These are phyloP conservation scores for Hydrangea macrophylla DNA, from an alignment of 148 eudicot genomes.

Conservation along the genomic window DNA sequence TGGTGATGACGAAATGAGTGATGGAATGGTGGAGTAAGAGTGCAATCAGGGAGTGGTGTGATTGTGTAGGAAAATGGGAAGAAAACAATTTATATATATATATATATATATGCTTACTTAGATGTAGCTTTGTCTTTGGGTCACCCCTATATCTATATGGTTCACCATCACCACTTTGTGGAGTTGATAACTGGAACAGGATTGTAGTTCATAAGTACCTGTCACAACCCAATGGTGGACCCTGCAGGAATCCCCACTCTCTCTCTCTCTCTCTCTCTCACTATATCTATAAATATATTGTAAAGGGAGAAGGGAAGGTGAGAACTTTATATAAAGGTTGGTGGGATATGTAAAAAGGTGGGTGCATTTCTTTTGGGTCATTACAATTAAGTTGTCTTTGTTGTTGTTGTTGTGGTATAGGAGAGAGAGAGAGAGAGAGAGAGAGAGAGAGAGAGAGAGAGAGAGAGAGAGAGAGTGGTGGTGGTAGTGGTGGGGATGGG, in stretches of 20 bases:
- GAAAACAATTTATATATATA: too few relatives aligned
- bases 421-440: too few relatives aligned
- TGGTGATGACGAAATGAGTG: constrained; percentile 70
- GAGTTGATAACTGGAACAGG: constrained; percentile 29
- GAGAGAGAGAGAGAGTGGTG: too few relatives aligned
- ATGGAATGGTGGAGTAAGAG: constrained; percentile 66
- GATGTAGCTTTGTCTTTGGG: constrained; percentile 44
- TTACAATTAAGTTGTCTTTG: too few relatives aligned
- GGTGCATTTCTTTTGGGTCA: constrained; percentile 25
- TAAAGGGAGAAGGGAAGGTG: background rate
- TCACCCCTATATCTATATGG: constrained; percentile 32
- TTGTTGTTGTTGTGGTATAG: too few relatives aligned
- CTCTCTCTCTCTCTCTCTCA: constrained; percentile 9
- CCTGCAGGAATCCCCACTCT: constrained; percentile 18
- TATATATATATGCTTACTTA: constrained; percentile 29
- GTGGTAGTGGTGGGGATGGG: constrained; percentile 45
- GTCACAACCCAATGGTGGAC: constrained; percentile 52
- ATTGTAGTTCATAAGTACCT: constrained; percentile 56
- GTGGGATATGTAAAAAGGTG: constrained; percentile 30
- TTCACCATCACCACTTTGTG: constrained; percentile 22
- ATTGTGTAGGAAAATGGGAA: constrained; percentile 26
- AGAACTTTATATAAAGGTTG: constrained; percentile 17
- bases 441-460: too few relatives aligned
- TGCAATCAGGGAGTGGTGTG: constrained; percentile 41
- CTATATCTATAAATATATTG: constrained; percentile 15